phyloP scores from a whole-genome alignment of 225 moss, liverwort and hornwort species.

The Bryum argenteum region DNA sequence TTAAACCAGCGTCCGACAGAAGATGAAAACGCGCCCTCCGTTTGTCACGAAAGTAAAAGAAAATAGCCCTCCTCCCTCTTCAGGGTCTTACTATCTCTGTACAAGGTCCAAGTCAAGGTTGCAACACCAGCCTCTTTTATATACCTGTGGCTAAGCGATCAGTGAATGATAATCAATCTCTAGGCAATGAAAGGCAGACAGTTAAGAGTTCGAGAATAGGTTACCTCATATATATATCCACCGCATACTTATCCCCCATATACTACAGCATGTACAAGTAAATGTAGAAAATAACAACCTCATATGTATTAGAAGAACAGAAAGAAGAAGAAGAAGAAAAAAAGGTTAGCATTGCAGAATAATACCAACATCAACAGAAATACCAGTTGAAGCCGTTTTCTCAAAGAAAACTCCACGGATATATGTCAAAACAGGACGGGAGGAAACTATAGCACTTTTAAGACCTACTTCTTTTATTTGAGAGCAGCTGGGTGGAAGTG shows the following conservation, averaged over 20 bases:
- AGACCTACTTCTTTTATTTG: slow-evolving; percentile 29
- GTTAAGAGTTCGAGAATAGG: not conserved
- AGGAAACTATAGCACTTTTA: slow-evolving; percentile 23
- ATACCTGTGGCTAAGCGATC: not conserved
- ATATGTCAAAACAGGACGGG: slow-evolving; percentile 23
- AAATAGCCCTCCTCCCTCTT: slow-evolving; percentile 45
- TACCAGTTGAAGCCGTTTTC: slow-evolving; percentile 62
- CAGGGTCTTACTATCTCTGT: slow-evolving; percentile 58
- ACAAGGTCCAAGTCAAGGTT: slow-evolving; percentile 62
- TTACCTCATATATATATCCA: slow-evolving; percentile 28
- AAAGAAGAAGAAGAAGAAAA: not conserved
- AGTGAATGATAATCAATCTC: not conserved
- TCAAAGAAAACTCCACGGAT: slow-evolving; percentile 40
- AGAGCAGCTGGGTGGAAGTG: not conserved
- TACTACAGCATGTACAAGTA: slow-evolving; percentile 26
- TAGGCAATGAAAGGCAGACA: not conserved
- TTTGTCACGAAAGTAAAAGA: slow-evolving; percentile 51
- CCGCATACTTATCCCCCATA: slow-evolving; percentile 19
- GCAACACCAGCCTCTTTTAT: slow-evolving; percentile 44
- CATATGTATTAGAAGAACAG: slow-evolving; percentile 17
- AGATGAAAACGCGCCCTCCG: slow-evolving; percentile 44
- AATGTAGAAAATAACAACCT: slow-evolving; percentile 15
- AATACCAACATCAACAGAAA: slow-evolving; percentile 3
- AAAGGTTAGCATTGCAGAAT: slow-evolving; percentile 18
- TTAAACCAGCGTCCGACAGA: slow-evolving; percentile 32